Evolutionary conservation across 106 monocot genomes (phyloP).

Genomic region (Phalaenopsis aphrodite): DNA sequence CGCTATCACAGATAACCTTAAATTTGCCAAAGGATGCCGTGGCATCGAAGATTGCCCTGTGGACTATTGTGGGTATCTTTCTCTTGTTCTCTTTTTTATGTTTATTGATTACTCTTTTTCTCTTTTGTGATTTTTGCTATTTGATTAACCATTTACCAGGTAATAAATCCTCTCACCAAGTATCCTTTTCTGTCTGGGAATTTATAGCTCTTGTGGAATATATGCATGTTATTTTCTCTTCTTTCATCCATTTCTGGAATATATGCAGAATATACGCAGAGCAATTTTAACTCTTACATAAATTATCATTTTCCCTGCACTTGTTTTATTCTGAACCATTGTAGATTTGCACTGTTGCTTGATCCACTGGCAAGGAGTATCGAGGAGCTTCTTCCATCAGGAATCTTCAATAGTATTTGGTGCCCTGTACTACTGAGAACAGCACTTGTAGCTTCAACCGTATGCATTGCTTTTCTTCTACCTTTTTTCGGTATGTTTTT

Average conservation of each 20-base stretch:
- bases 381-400: conserved; percentile 68
- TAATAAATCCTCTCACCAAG: conserved; percentile 92
- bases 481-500: conserved; percentile 76
- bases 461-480: conserved; percentile 72
- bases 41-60: conserved; percentile 68
- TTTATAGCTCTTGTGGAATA: neutral
- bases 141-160: conserved; percentile 36
- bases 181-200: conserved; percentile 54
- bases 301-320: neutral
- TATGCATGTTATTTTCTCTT: neutral
- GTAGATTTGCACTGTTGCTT: conserved; percentile 75
- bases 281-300: neutral
- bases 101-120: neutral
- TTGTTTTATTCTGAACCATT: conserved; percentile 33
- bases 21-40: conserved; percentile 69
- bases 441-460: conserved; percentile 64
- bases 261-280: neutral
- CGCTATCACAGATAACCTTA: conserved; percentile 78
- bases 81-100: neutral
- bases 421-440: conserved; percentile 50
- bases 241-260: neutral
- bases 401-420: conserved; percentile 19
- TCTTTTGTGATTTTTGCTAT: neutral
- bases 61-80: conserved; percentile 59
- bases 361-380: conserved; percentile 81